Evolutionary conservation across 169 alveolate species (phyloP).

Genomic region (Cryptosporidium sp.): DNA sequence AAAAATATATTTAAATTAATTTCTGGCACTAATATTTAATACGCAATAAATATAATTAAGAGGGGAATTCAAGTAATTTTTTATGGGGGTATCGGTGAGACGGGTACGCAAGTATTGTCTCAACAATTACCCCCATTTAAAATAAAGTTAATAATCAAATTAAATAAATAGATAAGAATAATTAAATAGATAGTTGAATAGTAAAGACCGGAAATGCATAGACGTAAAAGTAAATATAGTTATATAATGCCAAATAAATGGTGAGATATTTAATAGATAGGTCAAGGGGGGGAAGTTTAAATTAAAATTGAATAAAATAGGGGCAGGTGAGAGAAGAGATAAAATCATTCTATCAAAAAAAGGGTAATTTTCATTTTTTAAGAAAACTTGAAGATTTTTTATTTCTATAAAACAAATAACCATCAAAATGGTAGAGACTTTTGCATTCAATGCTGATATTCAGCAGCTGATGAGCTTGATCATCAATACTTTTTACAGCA

Average conservation of each 20-base stretch:
- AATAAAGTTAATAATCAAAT: neutral
- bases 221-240: neutral
- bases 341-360: conserved; percentile 36
- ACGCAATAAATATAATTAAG: neutral
- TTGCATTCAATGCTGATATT: conserved; percentile 98
- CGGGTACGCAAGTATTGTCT: neutral
- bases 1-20: no score
- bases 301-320: neutral
- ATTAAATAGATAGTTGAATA: conserved; percentile 1
- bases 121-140: conserved; percentile 16
- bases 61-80: neutral
- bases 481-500: conserved; percentile 99
- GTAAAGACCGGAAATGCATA: conserved; percentile 20
- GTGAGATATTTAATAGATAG: neutral
- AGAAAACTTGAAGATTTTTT: conserved; percentile 23
- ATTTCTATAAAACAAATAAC: conserved; percentile 2
- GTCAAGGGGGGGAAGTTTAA: conserved; percentile 25
- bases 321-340: conserved; percentile 6
- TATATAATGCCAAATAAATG: conserved; percentile 14
- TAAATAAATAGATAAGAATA: conserved; percentile 2
- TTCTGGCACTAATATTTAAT: neutral
- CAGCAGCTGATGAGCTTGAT: conserved; percentile 97
- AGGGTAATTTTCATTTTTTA: conserved; percentile 18
- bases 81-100: neutral
- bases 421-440: conserved; percentile 85